Conservation (phyloP, 306 rosid species). For the Gastrolobium bilobum region DNA sequence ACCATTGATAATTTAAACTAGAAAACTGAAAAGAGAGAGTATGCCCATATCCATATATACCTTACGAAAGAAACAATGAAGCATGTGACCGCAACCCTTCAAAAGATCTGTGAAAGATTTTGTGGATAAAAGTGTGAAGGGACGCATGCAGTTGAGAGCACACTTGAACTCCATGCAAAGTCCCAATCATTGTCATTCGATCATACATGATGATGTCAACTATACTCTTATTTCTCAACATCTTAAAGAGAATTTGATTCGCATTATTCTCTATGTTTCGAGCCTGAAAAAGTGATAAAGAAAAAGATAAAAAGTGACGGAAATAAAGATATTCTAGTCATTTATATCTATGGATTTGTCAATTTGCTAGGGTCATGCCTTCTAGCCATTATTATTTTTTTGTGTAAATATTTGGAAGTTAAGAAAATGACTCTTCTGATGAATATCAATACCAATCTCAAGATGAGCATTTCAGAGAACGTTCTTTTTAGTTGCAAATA, state of each 20-base stretch:
- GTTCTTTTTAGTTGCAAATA: neutral
- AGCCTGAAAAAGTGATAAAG: neutral
- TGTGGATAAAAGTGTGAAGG: constrained; percentile 44
- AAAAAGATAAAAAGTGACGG: neutral
- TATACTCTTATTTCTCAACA: constrained; percentile 1
- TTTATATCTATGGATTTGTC: constrained; percentile 1
- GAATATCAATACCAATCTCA: neutral
- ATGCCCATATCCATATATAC: neutral
- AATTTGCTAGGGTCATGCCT: neutral
- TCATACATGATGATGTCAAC: constrained; percentile 16
- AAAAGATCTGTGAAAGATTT: constrained; percentile 46
- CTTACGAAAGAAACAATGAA: neutral
- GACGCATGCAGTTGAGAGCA: constrained; percentile 19
- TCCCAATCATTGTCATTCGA: constrained; percentile 45
- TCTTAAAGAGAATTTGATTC: neutral
- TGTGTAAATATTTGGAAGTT: neutral
- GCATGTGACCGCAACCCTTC: constrained; percentile 44
- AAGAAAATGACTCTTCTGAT: neutral
- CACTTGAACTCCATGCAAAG: constrained; percentile 30
- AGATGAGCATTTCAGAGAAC: neutral
- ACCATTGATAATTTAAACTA: too few species aligned
- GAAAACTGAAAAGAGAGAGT: neutral
- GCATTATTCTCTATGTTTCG: neutral
- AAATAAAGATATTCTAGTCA: neutral
- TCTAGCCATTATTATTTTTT: constrained; percentile 5